A percentile compares a stretch with the other conserved stretches of the same genome.
phyloP scores from a whole-genome alignment of 305 asterid genomes.

The Andrographis paniculata region DNA sequence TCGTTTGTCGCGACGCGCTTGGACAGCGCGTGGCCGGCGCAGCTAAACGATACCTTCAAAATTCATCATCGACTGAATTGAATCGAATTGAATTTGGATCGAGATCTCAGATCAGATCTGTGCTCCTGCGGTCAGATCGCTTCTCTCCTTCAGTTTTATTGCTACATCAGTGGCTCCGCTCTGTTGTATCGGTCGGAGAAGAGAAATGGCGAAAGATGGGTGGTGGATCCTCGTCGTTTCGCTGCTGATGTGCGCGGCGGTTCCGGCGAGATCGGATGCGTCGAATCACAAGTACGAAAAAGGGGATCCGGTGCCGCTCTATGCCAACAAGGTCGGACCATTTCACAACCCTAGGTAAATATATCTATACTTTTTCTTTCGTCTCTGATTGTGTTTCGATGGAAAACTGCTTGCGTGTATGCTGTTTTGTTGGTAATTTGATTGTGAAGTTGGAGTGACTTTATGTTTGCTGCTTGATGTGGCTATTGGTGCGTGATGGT shows the following conservation, averaged over 20 bases:
- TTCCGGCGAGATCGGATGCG: slow-evolving; percentile 46
- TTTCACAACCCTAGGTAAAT: slow-evolving; percentile 70
- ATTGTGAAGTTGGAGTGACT: neutral
- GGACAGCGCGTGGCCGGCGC: no score
- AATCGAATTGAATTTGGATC: no score
- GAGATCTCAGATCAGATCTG: no score
- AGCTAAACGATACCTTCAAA: no score
- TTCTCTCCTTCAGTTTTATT: no score
- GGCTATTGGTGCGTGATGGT: neutral
- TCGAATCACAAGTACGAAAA: slow-evolving; percentile 55
- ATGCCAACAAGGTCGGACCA: slow-evolving; percentile 72
- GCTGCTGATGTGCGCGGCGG: slow-evolving; percentile 22
- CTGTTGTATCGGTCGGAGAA: no score
- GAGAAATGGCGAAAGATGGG: slow-evolving; percentile 32
- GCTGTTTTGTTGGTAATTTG: neutral
- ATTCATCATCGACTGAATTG: no score
- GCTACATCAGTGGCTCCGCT: no score
- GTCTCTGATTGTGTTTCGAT: neutral
- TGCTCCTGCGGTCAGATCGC: no score
- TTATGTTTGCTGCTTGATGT: neutral
- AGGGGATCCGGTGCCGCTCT: slow-evolving; percentile 57
- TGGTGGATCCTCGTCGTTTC: slow-evolving; percentile 29
- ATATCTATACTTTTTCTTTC: neutral
- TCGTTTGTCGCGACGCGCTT: no score
- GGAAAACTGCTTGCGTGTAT: neutral